phyloP scores from a whole-genome alignment of 441 rosid species.

The Jatropha podagrica region DNA sequence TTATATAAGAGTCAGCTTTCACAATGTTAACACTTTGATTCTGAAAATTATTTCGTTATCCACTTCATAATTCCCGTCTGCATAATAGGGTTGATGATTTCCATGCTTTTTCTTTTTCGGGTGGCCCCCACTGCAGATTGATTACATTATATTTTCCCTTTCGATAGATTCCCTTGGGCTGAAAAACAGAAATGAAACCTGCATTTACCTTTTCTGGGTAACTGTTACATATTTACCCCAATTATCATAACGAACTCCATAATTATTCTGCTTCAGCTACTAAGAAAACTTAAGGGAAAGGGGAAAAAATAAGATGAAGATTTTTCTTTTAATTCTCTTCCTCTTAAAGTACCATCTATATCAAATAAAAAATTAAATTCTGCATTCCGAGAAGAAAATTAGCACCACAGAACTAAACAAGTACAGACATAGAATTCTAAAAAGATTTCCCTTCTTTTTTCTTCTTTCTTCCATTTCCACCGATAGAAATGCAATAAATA shows the following conservation, averaged over 20 bases:
- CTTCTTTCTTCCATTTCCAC: too few relatives aligned
- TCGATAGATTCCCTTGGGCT: background rate
- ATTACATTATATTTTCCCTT: slow-evolving; percentile 4
- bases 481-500: too few relatives aligned
- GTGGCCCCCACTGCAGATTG: background rate
- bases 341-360: background rate
- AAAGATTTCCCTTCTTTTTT: background rate
- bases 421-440: background rate
- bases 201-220: too few relatives aligned
- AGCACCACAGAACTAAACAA: background rate
- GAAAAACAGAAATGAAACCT: background rate
- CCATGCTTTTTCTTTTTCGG: background rate
- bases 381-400: too few relatives aligned
- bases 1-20: background rate
- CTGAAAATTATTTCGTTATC: background rate
- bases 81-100: background rate
- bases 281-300: background rate
- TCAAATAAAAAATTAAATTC: too few relatives aligned
- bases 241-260: background rate
- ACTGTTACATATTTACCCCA: background rate
- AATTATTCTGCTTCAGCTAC: background rate
- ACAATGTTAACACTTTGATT: background rate
- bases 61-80: background rate
- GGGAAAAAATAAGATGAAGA: background rate
- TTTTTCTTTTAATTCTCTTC: background rate